Percentiles rank a stretch among this genome's conserved stretches.
phyloP scores from a whole-genome alignment of 495 filamentous ascomycete species.

The Penicillium lagena region DNA sequence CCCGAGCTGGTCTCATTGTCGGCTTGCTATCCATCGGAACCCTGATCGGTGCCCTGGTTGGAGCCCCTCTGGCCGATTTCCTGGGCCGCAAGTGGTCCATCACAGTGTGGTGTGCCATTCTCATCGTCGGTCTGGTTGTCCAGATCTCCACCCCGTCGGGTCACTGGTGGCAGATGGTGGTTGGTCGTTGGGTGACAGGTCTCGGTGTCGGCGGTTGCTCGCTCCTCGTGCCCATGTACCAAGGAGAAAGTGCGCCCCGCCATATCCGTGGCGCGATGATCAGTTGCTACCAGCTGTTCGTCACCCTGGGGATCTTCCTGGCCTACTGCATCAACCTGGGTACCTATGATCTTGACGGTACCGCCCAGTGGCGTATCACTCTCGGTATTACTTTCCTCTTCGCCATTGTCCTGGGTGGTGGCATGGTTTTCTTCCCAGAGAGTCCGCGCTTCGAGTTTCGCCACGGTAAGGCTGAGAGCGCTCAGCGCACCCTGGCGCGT shows the following conservation, averaged over 20 bases:
- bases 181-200: slow-evolving; percentile 55
- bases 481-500: slow-evolving; percentile 58
- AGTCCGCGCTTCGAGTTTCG: slow-evolving; percentile 65
- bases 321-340: slow-evolving; percentile 77
- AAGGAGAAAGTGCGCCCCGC: slow-evolving; percentile 60
- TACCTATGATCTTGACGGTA: slow-evolving; percentile 42
- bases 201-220: slow-evolving; percentile 65
- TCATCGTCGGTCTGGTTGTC: slow-evolving; percentile 59
- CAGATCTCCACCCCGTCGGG: slow-evolving; percentile 51
- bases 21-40: slow-evolving; percentile 58
- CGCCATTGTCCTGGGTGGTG: slow-evolving; percentile 63
- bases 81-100: slow-evolving; percentile 50
- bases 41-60: slow-evolving; percentile 57
- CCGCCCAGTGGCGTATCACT: slow-evolving; percentile 69
- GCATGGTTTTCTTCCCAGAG: slow-evolving; percentile 68
- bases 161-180: slow-evolving; percentile 48
- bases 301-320: slow-evolving; percentile 79
- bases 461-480: slow-evolving; percentile 54
- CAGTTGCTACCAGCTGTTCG: slow-evolving; percentile 76
- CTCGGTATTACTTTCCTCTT: slow-evolving; percentile 73
- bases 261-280: slow-evolving; percentile 64
- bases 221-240: slow-evolving; percentile 67
- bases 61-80: slow-evolving; percentile 46
- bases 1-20: slow-evolving; percentile 49
- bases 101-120: slow-evolving; percentile 50